Evolutionary conservation across 345 rosid species (phyloP).

Genomic region (Hibiscus tridactylites): DNA sequence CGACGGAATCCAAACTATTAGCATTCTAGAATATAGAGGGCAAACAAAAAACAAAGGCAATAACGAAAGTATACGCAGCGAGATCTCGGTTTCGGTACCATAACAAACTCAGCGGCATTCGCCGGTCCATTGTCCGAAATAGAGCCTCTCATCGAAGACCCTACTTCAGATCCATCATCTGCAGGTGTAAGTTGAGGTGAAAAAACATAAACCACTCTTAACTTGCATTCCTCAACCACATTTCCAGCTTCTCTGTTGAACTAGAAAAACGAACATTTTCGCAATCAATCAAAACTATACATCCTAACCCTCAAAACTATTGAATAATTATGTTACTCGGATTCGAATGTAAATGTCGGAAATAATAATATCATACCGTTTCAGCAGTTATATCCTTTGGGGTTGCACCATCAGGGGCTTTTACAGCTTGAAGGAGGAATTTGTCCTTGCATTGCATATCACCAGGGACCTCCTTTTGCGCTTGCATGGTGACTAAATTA

Average conservation of each 20-base stretch:
- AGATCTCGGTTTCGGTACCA: conserved; percentile 26
- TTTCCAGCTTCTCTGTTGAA: conserved; percentile 70
- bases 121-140: conserved; percentile 51
- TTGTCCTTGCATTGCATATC: not conserved
- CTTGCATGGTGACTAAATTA: not conserved
- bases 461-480: not conserved
- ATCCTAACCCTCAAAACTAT: not conserved
- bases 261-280: conserved; percentile 23
- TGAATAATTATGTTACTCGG: not conserved
- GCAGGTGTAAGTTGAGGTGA: conserved; percentile 74
- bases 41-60: not conserved
- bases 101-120: conserved; percentile 37
- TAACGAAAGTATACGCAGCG: not conserved
- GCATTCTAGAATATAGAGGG: not conserved
- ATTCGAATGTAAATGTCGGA: not conserved
- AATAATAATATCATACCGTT: conserved; percentile 33
- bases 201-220: conserved; percentile 60
- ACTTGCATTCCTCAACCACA: conserved; percentile 65
- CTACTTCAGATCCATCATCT: conserved; percentile 68
- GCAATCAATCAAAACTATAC: conserved; percentile 5
- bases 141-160: conserved; percentile 64
- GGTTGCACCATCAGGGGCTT: not conserved
- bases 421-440: not conserved
- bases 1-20: conserved; percentile 12
- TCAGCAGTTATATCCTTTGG: not conserved